Evolutionary conservation across 345 rosid species (phyloP).

Genomic region (Murraya paniculata): DNA sequence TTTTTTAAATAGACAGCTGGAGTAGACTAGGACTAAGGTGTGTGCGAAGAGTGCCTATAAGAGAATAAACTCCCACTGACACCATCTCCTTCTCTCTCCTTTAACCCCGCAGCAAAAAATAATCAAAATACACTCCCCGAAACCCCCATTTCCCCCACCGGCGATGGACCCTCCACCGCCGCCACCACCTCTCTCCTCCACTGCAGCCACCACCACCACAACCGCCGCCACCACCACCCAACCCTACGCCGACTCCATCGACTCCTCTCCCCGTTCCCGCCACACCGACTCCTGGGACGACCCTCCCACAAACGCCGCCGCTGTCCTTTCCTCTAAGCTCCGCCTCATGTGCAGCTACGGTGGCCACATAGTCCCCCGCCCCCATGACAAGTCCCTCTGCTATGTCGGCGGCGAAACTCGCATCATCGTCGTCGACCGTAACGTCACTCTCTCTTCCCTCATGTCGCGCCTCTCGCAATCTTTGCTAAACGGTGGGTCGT

Average conservation of each 20-base stretch:
- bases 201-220: slow-evolving; percentile 15
- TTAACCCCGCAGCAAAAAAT: neutral
- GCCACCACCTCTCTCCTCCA: slow-evolving; percentile 24
- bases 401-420: slow-evolving; percentile 92
- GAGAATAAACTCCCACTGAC: slow-evolving; percentile 10
- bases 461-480: slow-evolving; percentile 57
- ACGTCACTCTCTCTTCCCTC: slow-evolving; percentile 54
- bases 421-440: slow-evolving; percentile 81
- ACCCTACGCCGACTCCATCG: slow-evolving; percentile 52
- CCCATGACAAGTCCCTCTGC: slow-evolving; percentile 83
- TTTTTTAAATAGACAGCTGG: slow-evolving; percentile 8
- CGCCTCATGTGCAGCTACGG: slow-evolving; percentile 95
- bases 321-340: slow-evolving; percentile 49
- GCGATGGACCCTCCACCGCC: slow-evolving; percentile 43
- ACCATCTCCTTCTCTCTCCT: neutral
- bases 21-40: slow-evolving; percentile 12
- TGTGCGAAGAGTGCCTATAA: slow-evolving; percentile 19
- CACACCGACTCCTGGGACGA: slow-evolving; percentile 72
- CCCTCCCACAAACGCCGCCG: slow-evolving; percentile 29
- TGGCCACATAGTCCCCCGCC: slow-evolving; percentile 86
- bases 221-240: slow-evolving; percentile 12
- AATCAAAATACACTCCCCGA: neutral
- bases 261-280: slow-evolving; percentile 86
- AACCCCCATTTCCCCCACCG: slow-evolving; percentile 4
- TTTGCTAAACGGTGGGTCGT: slow-evolving; percentile 57